These are phyloP conservation scores for Chrysoporthe austroafricana DNA, from an alignment of 2,329 filamentous ascomycete species.

Conservation along the genomic window DNA sequence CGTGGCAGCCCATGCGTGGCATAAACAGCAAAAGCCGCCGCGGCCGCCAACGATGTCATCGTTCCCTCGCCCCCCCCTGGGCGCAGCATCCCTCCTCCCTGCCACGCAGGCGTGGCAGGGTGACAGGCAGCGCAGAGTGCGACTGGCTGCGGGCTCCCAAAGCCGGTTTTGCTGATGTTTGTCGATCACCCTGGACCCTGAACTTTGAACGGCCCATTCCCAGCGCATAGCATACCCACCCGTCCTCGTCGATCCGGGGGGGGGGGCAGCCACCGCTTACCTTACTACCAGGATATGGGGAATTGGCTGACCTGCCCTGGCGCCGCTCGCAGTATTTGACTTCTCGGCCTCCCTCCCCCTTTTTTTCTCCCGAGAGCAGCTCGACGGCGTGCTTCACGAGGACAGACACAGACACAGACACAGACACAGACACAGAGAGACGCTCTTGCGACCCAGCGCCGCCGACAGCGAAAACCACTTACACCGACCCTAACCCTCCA, in stretches of 20 bases:
- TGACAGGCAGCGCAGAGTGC: background rate
- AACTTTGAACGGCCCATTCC: background rate
- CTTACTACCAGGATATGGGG: no score
- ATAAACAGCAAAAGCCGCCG: no score
- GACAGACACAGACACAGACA: no score
- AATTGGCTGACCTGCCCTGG: no score
- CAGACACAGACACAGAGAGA: background rate
- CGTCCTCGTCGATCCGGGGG: background rate
- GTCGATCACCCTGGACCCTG: constrained; percentile 6
- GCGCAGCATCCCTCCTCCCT: background rate
- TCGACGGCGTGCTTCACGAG: no score
- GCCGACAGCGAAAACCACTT: background rate
- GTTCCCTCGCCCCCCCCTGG: background rate
- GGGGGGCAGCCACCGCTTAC: background rate
- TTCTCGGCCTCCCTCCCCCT: no score
- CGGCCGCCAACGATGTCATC: constrained; percentile 11
- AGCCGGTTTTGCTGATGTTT: constrained; percentile 4
- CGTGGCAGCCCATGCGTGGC: no score
- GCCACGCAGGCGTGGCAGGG: background rate
- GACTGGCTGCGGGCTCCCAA: background rate
- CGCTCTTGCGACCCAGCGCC: background rate
- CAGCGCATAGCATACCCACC: background rate
- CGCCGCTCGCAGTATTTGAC: no score
- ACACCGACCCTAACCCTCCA: constrained; percentile 18
- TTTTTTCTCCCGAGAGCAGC: no score